Conservation (phyloP, 108 stramenopile species). For the Nitzschia sp. region DNA sequence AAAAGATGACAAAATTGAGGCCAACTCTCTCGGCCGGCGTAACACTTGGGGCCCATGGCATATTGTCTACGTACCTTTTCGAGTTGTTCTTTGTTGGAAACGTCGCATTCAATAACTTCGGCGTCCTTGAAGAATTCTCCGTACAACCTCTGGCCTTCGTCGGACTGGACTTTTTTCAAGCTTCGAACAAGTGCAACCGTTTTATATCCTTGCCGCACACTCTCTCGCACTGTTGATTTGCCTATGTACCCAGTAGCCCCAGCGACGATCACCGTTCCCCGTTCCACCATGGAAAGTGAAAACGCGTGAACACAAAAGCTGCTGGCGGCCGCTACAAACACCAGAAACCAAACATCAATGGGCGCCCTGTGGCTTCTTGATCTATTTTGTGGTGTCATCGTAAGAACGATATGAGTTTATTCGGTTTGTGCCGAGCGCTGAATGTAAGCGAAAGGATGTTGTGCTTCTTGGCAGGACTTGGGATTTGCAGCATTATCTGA, state of each 20-base stretch:
- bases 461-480: no score
- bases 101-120: constrained; percentile 68
- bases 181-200: constrained; percentile 80
- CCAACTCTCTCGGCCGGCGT: no score
- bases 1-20: no score
- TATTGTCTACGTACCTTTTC: constrained; percentile 52
- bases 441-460: not conserved
- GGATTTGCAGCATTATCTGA: no score
- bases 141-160: constrained; percentile 42
- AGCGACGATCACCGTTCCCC: constrained; percentile 55
- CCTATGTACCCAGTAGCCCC: constrained; percentile 91
- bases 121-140: constrained; percentile 54
- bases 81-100: constrained; percentile 52
- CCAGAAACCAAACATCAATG: not conserved
- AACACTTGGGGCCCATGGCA: no score
- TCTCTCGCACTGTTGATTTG: constrained; percentile 78
- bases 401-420: no score
- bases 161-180: constrained; percentile 25
- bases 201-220: constrained; percentile 84
- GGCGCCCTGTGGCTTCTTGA: not conserved
- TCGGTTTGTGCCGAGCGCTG: not conserved
- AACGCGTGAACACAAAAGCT: not conserved
- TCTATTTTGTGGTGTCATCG: no score
- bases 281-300: constrained; percentile 5
- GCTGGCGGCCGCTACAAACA: not conserved